Base-by-base conservation (phyloP, 768 basidiomycete genomes). In the Termitomyces titanicus region DNA sequence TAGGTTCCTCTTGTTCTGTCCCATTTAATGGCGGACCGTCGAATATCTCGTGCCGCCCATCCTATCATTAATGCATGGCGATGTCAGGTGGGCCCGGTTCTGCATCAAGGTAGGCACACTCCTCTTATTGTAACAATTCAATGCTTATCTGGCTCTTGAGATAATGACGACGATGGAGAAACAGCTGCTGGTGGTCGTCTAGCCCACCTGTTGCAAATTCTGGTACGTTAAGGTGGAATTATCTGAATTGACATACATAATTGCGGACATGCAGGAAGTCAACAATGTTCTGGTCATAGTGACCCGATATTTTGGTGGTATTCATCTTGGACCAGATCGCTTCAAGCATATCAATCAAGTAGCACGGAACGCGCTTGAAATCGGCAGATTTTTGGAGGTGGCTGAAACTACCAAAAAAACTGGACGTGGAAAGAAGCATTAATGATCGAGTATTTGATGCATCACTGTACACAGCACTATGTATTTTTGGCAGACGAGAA, bases 341-440 rank as follows among this genome's bases (percentile, higher is more conserved):
- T 92, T 88, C 71, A 89, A 90, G 66, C 92, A 96, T 63, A 98
- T 99, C 69, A 98, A 96, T 65, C 92, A 95, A 66, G 93, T 93
- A 3, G 96, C 95, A 1, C 80, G 96, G 20, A 91, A 92, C 63
- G 94, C 95, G 1, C 76, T 98, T 5, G 92, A 96, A 42, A 60
- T 85, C 0, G 96, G 90, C 10, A 94, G 95, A 0, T 93, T 98
- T 67, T 71, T 98, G 31, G 89, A 91, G 40, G 70, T 65, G 9
- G 63, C 62, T 15, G 80, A 77, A 12, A 66, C 64, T 11, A 65
- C 50, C 25, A 70, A 68, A 54, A 80, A 69, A 51, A 58, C 37
- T 24, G 63, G 63, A 56, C 62, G 66, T 42, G 61, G 58, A 17
- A 61, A 60, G 39, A 63, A 56, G 39, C 64, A 63, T 48, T n/a